Percentiles rank a stretch among this genome's conserved stretches.
These are phyloP conservation scores for Circinella minor DNA, from an alignment of 371 early-diverging fungal species.

Conservation along the genomic window DNA sequence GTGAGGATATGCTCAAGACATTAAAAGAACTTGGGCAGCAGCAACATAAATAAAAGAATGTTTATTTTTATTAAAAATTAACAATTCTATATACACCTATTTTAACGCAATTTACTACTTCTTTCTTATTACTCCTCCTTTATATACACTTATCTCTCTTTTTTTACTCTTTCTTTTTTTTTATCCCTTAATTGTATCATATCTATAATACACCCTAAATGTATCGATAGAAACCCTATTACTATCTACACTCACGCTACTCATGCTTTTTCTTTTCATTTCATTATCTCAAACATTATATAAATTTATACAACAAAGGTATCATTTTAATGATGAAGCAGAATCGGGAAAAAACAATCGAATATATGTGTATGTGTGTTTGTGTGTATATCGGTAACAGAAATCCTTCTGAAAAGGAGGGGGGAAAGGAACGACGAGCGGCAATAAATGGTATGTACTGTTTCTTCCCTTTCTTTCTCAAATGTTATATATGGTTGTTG, in stretches of 20 bases:
- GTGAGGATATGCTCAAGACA: conserved; percentile 75
- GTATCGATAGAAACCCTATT: not conserved
- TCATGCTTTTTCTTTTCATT: not conserved
- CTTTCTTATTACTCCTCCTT: not conserved
- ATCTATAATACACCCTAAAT: not conserved
- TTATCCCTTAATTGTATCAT: conserved; percentile 3
- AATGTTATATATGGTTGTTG: no score
- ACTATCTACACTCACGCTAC: not conserved
- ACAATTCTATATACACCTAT: not conserved
- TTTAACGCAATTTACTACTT: not conserved
- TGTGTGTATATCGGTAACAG: not conserved
- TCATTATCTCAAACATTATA: not conserved
- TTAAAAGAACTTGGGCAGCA: conserved; percentile 67
- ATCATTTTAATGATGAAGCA: conserved; percentile 9
- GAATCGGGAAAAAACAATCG: not conserved
- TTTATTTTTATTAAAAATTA: not conserved
- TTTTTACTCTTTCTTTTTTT: not conserved
- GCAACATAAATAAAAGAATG: not conserved
- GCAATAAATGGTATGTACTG: no score
- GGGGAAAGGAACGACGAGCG: no score
- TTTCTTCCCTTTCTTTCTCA: no score
- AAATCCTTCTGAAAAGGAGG: no score
- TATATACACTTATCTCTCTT: not conserved
- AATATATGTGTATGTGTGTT: not conserved
- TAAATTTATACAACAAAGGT: not conserved